Conservation (phyloP, 2,329 filamentous ascomycete genomes). For the Penicillium sp. region DNA sequence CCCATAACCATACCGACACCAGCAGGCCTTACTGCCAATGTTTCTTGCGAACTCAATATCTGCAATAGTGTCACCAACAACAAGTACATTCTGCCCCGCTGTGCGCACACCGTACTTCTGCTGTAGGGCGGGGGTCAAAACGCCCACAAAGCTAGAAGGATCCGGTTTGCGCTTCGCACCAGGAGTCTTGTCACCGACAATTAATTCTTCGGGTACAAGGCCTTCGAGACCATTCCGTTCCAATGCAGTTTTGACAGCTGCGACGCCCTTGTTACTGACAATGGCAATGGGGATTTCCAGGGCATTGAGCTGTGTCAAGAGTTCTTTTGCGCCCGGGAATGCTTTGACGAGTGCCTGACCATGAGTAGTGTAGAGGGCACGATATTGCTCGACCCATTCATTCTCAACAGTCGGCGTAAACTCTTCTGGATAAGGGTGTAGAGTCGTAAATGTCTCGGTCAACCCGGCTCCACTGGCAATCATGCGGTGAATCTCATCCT, state of each 20-base stretch:
- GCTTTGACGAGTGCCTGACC: conserved; percentile 22
- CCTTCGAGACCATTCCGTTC: conserved; percentile 7
- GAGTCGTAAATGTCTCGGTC: conserved; percentile 12
- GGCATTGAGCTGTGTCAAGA: conserved; percentile 14
- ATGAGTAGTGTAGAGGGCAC: conserved; percentile 21
- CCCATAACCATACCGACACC: conserved; percentile 21
- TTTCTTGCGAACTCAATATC: conserved; percentile 17
- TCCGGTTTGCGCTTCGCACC: conserved; percentile 19
- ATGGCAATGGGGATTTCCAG: conserved; percentile 21
- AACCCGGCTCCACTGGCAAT: conserved; percentile 18
- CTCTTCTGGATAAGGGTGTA: conserved; percentile 5
- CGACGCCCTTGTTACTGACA: conserved; percentile 28
- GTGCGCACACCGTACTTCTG: conserved; percentile 6
- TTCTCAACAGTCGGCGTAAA: conserved; percentile 11
- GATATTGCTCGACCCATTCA: conserved; percentile 25
- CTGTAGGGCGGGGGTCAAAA: conserved; percentile 16
- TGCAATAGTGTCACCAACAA: conserved; percentile 20
- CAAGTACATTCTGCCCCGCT: conserved; percentile 3
- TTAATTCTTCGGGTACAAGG: conserved; percentile 13
- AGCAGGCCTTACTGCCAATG: conserved; percentile 14
- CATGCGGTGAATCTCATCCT: conserved; percentile 12
- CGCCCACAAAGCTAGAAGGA: conserved; percentile 15
- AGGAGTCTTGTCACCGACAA: conserved; percentile 19
- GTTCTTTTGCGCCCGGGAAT: conserved; percentile 17
- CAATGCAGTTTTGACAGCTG: conserved; percentile 19